Evolutionary conservation across 805 yeast genomes (phyloP).

Genomic region (Spathaspora arborariae): DNA sequence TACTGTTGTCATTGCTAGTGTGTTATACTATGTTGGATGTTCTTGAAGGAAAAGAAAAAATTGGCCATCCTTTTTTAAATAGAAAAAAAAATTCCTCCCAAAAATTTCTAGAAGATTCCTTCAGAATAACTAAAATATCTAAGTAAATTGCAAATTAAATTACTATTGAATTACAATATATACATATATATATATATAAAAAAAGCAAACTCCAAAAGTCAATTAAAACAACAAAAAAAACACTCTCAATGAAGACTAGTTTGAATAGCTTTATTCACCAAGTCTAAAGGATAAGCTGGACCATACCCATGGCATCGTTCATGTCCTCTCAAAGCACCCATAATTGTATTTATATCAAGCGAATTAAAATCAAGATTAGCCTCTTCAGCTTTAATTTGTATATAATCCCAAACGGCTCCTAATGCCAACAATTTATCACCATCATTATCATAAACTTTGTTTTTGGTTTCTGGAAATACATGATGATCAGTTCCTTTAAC

Average conservation of each 20-base stretch:
- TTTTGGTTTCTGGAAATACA: conserved; percentile 16
- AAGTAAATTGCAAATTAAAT: too few relatives aligned
- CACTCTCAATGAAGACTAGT: conserved; percentile 2
- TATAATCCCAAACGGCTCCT: conserved; percentile 81
- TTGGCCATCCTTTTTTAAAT: background rate
- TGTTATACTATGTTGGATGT: background rate
- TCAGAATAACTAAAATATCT: too few relatives aligned
- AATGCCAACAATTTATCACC: conserved; percentile 58
- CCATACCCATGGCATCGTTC: conserved; percentile 82
- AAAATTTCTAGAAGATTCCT: background rate
- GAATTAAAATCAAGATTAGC: conserved; percentile 42
- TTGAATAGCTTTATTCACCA: conserved; percentile 31
- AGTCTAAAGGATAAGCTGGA: conserved; percentile 52
- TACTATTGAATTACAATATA: too few relatives aligned
- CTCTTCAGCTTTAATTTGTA: conserved; percentile 45
- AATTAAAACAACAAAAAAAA: background rate
- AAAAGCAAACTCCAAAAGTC: background rate
- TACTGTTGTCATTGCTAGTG: conserved; percentile 44
- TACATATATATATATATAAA: background rate
- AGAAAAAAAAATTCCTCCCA: background rate
- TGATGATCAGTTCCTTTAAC: conserved; percentile 22
- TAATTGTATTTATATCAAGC: conserved; percentile 55
- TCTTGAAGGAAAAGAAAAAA: background rate
- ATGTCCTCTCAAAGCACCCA: conserved; percentile 57
- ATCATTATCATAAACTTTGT: conserved; percentile 33